These are phyloP conservation scores for Dissophora ornata DNA, from an alignment of 192 early-diverging fungal genomes.

Conservation along the genomic window DNA sequence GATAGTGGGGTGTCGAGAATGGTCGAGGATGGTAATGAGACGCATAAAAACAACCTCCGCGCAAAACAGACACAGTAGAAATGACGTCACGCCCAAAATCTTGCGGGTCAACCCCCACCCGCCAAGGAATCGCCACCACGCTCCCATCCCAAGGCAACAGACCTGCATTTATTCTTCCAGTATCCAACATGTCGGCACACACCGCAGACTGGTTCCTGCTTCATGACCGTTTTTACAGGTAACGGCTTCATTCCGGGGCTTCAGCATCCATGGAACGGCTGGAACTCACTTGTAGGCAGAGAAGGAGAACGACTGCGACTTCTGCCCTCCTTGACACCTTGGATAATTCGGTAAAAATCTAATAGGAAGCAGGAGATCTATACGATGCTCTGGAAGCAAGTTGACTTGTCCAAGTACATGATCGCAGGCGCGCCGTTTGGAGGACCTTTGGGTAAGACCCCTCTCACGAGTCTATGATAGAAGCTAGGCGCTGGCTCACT, in stretches of 20 bases:
- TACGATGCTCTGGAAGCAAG: constrained; percentile 87
- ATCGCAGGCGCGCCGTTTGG: constrained; percentile 90
- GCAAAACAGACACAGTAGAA: no score
- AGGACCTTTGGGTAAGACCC: constrained; percentile 89
- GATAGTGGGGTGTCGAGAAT: no score
- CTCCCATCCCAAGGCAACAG: no score
- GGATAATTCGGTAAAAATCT: not conserved
- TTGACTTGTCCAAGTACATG: constrained; percentile 85
- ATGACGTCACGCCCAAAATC: no score
- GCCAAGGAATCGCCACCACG: no score
- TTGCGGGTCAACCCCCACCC: no score
- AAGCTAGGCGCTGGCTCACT: no score
- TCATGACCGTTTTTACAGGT: constrained; percentile 73
- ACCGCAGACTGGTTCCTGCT: constrained; percentile 69
- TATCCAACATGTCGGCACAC: constrained; percentile 63
- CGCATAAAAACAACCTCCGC: no score
- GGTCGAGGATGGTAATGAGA: no score
- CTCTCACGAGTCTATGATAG: no score
- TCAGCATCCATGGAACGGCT: not conserved
- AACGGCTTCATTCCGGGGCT: not conserved
- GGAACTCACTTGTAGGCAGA: not conserved
- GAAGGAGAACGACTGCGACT: not conserved
- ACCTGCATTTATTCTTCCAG: not conserved
- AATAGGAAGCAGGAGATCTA: constrained; percentile 85
- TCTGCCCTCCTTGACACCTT: not conserved